Evolutionary conservation across 202 grass and related monocot genomes (phyloP).

Genomic region (Schoenoplectus tabernaemontani): DNA sequence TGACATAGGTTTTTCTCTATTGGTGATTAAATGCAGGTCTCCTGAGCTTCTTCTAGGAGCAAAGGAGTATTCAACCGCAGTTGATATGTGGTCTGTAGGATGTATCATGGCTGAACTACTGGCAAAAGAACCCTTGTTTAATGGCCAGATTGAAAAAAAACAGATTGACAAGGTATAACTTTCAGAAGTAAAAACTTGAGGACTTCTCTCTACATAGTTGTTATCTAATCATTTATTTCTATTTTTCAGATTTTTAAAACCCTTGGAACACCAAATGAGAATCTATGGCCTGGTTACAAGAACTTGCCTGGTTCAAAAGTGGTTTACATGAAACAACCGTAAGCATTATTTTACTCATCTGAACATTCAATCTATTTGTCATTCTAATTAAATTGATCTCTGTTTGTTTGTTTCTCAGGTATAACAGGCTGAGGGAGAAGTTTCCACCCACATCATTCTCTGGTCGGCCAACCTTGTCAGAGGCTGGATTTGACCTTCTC

Average conservation of each 20-base stretch:
- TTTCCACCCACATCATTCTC: constrained; percentile 84
- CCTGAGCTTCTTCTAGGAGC: constrained; percentile 77
- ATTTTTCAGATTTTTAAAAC: constrained; percentile 62
- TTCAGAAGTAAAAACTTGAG: neutral
- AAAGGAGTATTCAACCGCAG: constrained; percentile 84
- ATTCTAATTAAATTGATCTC: constrained; percentile 23
- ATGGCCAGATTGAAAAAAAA: constrained; percentile 55
- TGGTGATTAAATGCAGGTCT: constrained; percentile 37
- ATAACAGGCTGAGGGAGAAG: constrained; percentile 63
- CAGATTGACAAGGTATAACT: constrained; percentile 64
- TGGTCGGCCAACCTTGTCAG: constrained; percentile 54
- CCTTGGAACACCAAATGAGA: constrained; percentile 58
- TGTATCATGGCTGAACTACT: constrained; percentile 93
- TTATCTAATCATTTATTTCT: constrained; percentile 29
- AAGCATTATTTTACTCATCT: constrained; percentile 25
- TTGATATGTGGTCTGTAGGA: constrained; percentile 94
- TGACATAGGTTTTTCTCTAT: constrained; percentile 13
- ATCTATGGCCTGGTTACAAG: constrained; percentile 64
- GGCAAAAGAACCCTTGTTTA: constrained; percentile 65
- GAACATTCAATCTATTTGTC: constrained; percentile 10
- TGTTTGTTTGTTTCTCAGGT: constrained; percentile 34
- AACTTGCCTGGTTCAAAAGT: constrained; percentile 51
- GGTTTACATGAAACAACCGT: constrained; percentile 69
- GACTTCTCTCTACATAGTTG: too few relatives aligned
- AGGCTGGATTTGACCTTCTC: constrained; percentile 84